Percentiles rank a stretch among this genome's conserved stretches.
Conservation (phyloP, 768 basidiomycete genomes). For the Cytidiella melzeri region DNA sequence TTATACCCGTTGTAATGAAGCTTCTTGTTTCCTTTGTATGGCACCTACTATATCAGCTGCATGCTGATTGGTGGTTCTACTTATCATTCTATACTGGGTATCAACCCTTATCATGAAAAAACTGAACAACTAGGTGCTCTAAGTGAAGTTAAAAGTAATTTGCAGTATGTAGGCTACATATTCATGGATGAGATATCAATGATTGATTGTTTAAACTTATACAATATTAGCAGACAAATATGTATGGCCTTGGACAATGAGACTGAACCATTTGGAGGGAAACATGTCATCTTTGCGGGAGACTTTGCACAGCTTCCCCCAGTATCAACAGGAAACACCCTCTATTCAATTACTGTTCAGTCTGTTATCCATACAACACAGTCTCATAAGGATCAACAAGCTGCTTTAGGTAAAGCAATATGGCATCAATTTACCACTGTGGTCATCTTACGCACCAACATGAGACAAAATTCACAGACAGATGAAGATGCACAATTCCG, state of each 20-base stretch:
- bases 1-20: conserved; percentile 7
- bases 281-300: conserved; percentile 36
- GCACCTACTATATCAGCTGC: conserved; percentile 21
- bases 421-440: conserved; percentile 33
- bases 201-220: conserved; percentile 26
- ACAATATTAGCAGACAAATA: conserved; percentile 20
- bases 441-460: conserved; percentile 30
- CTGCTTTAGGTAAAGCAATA: conserved; percentile 22
- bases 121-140: neutral
- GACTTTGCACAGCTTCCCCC: conserved; percentile 39
- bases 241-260: conserved; percentile 9
- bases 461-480: conserved; percentile 26
- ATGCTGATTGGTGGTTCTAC: conserved; percentile 17
- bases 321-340: conserved; percentile 9
- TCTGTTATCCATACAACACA: neutral
- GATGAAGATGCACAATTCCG: conserved; percentile 23
- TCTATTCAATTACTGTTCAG: conserved; percentile 15
- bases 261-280: conserved; percentile 27
- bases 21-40: conserved; percentile 12
- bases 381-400: conserved; percentile 13
- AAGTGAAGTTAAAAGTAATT: neutral
- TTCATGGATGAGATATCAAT: conserved; percentile 42
- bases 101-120: neutral
- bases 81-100: conserved; percentile 17
- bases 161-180: conserved; percentile 31